These are phyloP conservation scores for Juglanconis juglandina DNA, from an alignment of 2,329 filamentous ascomycete species.

Conservation along the genomic window DNA sequence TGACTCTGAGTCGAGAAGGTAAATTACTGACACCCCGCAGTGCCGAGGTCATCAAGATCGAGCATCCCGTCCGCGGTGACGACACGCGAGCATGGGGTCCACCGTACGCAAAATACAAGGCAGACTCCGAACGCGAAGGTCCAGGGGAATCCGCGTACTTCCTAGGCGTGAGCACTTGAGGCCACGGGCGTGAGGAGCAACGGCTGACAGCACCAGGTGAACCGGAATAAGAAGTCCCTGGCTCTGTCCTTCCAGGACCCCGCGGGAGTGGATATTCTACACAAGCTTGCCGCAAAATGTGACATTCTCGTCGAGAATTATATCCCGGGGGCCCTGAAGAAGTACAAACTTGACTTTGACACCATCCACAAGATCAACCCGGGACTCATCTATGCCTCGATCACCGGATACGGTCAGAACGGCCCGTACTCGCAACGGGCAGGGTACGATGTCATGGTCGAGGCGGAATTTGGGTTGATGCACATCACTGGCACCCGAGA, in stretches of 20 bases:
- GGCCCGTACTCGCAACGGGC: slow-evolving; percentile 84
- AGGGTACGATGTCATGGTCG: slow-evolving; percentile 99
- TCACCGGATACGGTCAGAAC: slow-evolving; percentile 95
- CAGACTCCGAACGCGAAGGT: slow-evolving; percentile 56
- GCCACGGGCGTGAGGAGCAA: neutral
- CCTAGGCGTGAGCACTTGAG: slow-evolving; percentile 60
- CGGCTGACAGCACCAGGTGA: slow-evolving; percentile 57
- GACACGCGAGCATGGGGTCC: slow-evolving; percentile 97
- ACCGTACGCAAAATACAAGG: slow-evolving; percentile 78
- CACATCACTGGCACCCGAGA: slow-evolving; percentile 91
- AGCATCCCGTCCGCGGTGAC: slow-evolving; percentile 86
- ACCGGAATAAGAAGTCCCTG: slow-evolving; percentile 95
- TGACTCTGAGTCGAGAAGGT: slow-evolving; percentile 15
- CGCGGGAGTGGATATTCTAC: slow-evolving; percentile 79
- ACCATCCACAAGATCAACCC: slow-evolving; percentile 80
- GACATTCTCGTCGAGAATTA: slow-evolving; percentile 98
- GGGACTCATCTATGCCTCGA: slow-evolving; percentile 84
- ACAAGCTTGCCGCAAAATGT: slow-evolving; percentile 77
- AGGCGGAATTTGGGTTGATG: slow-evolving; percentile 97
- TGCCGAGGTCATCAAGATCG: slow-evolving; percentile 95
- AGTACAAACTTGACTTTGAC: slow-evolving; percentile 87
- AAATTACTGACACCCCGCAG: slow-evolving; percentile 43
- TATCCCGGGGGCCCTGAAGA: slow-evolving; percentile 81
- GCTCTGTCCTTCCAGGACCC: slow-evolving; percentile 86
- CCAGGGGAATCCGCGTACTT: slow-evolving; percentile 96